A percentile compares a stretch with the other conserved stretches of the same genome.
Evolutionary conservation across 306 rosid genomes (phyloP).

Genomic region (Gillenia trifoliata): DNA sequence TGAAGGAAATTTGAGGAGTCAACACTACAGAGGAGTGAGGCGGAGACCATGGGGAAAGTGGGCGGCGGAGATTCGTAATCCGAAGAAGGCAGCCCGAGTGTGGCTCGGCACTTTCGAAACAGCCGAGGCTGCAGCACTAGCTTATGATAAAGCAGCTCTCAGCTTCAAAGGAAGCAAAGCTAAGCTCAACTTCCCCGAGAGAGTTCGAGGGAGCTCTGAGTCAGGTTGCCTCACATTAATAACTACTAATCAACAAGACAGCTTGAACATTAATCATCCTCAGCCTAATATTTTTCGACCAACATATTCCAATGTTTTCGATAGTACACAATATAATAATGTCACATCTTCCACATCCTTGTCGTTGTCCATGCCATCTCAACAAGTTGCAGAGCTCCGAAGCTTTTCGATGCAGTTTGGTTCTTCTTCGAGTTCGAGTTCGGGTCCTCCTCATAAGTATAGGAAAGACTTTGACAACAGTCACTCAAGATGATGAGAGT

Average conservation of each 20-base stretch:
- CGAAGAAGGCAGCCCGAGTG: constrained; percentile 69
- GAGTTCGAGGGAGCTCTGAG: constrained; percentile 41
- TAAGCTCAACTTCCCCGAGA: constrained; percentile 82
- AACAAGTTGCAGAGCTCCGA: constrained; percentile 23
- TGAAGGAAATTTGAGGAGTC: constrained; percentile 40
- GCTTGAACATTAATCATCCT: background rate
- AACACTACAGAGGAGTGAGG: constrained; percentile 89
- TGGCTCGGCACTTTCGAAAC: constrained; percentile 90
- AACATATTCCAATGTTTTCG: background rate
- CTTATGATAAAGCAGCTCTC: constrained; percentile 84
- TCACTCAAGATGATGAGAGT: constrained; percentile 1
- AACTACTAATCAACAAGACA: background rate
- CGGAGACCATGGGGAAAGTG: constrained; percentile 95
- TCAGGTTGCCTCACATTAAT: background rate
- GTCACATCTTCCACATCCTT: constrained; percentile 12
- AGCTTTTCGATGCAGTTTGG: constrained; percentile 40
- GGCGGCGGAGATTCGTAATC: constrained; percentile 92
- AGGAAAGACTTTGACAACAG: constrained; percentile 29
- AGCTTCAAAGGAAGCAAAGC: constrained; percentile 93
- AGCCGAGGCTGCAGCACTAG: constrained; percentile 81
- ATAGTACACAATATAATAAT: background rate
- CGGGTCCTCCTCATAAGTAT: constrained; percentile 22
- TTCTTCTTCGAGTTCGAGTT: constrained; percentile 31
- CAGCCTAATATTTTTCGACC: background rate
- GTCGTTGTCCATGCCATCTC: constrained; percentile 23